Evolutionary conservation across 352 stramenopile species (phyloP), one percentile per base, ranked within the genome.

Genomic region (Globisporangium lucens): DNA sequence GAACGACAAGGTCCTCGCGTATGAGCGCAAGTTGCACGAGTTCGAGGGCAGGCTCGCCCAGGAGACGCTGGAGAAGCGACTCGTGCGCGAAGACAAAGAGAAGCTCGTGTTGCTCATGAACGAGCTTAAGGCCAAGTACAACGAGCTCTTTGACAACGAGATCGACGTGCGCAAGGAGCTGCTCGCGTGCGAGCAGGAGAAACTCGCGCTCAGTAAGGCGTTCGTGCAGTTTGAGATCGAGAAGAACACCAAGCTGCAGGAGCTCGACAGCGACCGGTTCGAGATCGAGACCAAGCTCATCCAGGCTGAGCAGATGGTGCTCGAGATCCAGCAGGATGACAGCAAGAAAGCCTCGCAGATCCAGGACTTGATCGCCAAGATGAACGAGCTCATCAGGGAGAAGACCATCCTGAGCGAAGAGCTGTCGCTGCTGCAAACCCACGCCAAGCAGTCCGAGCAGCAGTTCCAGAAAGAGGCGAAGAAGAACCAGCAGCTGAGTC

Each of bases 191-290:
- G 84, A 92, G 51, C 77, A 89, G 47, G 82, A 92, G 15, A 92
- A 92, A 47, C 67, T 92, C n/a, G 71, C 67, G 7, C 52, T 92
- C 6, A 87, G 80, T 51, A 87, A 89, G 53, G 82, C 82, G 3
- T 86, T 92, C 36, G 75, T 92, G 13, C 75, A 87, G 6, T 84
- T 90, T 56, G 82, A 90, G 47, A 70, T 87, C 22, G 79, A 90
- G 38, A 77, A 76, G 15, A 77, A 78, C 51, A 57, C 60, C 1
- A 66, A 78, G 13, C 20, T 76, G 5, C 77, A 89, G 68, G 72
- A 77, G 56, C 55, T 89, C 2, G 83, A 89, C 52, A 77, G 73
- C 36, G 76, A 87, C 55, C 88, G 84, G 58, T 87, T 89, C 60
- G 83, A 90, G 56, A 62, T 82, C 20, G 76, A 89, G 69, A 89